Base-by-base conservation (phyloP, 768 basidiomycete genomes). In the Steccherinum ochraceum region DNA sequence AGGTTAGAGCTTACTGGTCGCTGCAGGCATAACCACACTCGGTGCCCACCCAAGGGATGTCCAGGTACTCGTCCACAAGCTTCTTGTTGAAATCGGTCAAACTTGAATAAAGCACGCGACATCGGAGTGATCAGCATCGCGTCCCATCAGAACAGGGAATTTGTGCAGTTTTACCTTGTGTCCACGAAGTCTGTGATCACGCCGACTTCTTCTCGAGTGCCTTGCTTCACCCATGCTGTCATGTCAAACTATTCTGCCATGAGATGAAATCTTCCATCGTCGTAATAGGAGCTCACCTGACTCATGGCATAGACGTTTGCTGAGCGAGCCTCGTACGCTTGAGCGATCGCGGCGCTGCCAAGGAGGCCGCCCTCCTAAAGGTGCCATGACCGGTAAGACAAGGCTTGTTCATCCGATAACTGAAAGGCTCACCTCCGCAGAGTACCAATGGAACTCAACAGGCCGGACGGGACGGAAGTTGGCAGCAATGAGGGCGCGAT, bases 21-120 rank as follows among this genome's bases (percentile, higher is more conserved):
- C 87, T 90, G 75, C 93, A 96, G 48, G 91, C 92, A 62, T 96
- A 95, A 27, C 89, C 91, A 70, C 93, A 95, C 72, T 86, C 76
- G 51, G 93, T 96, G 74, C 89, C 82, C 23, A 81, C 85, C 59
- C 80, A 90, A 23, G 93, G 92, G 56, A 95, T 92, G 62, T 81
- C 77, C 49, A 94, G 78, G 65, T 96, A 96, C 52, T 70, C 59
- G 25, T 86, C 79, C 12, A 95, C 81, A 24, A 94, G 74, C 50
- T 77, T 67, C 72, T 81, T 88, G 68, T 94, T 88, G 69, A 89
- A 84, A 42, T 79, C 69, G 2, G 92, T 93, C 57, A 97, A 70
- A 54, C 89, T 91, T 42, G n/a, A n/a, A n/a, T n/a, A 21, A 51
- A 42, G 43, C 53, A 43, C 24, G 25, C 45, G 43, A 30, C 19